Conservation (phyloP, 129 eudicot genomes). For the Artemisia annua region DNA sequence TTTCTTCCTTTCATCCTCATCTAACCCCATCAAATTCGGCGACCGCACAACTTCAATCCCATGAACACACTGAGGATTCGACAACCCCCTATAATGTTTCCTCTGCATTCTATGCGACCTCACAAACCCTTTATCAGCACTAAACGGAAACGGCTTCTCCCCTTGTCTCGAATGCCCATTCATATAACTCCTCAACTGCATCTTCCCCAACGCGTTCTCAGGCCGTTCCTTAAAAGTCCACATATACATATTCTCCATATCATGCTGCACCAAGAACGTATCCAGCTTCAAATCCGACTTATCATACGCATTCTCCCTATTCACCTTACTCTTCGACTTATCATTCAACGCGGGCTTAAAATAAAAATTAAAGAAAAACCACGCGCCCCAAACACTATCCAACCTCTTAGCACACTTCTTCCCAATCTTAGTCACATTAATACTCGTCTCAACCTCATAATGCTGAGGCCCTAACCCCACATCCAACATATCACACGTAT, state of each 20-base stretch:
- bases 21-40: constrained; percentile 53
- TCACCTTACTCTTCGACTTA: constrained; percentile 50
- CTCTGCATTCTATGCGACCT: constrained; percentile 33
- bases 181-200: constrained; percentile 73
- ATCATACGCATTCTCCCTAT: constrained; percentile 53
- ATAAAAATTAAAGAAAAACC: constrained; percentile 68
- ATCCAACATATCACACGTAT: constrained; percentile 56
- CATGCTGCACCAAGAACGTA: constrained; percentile 70
- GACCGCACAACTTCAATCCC: constrained; percentile 74
- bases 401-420: constrained; percentile 67
- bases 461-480: constrained; percentile 61
- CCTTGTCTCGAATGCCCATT: constrained; percentile 75
- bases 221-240: constrained; percentile 76
- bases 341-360: constrained; percentile 63
- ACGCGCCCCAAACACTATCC: constrained; percentile 86
- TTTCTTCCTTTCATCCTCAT: constrained; percentile 61
- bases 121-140: constrained; percentile 66
- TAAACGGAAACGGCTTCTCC: constrained; percentile 62
- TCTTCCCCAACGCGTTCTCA: constrained; percentile 67
- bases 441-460: constrained; percentile 58
- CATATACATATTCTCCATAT: constrained; percentile 84
- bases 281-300: constrained; percentile 67
- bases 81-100: constrained; percentile 70
- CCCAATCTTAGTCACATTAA: constrained; percentile 59
- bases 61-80: constrained; percentile 81